Evolutionary conservation across 2,329 filamentous ascomycete genomes (phyloP).

Genomic region (Rutstroemia sp.): DNA sequence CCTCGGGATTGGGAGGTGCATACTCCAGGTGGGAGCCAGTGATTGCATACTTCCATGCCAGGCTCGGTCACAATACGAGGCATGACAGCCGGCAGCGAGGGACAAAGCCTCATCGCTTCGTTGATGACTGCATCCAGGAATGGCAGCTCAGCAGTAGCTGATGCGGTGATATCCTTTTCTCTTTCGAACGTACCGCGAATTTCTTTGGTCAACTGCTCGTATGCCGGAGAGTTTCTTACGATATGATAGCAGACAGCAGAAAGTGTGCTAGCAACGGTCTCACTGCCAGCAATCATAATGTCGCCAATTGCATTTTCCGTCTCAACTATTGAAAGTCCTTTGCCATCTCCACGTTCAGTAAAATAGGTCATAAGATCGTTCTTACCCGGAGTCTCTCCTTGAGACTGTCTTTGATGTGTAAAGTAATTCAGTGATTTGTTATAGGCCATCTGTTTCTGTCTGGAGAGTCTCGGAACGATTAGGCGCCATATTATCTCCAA

Average conservation of each 20-base stretch:
- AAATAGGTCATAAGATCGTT: background rate
- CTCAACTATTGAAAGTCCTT: background rate
- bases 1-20: background rate
- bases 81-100: background rate
- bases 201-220: background rate
- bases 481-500: background rate
- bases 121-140: background rate
- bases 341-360: background rate
- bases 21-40: background rate
- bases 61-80: background rate
- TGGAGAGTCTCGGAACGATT: background rate
- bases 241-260: background rate
- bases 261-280: background rate
- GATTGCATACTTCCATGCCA: background rate
- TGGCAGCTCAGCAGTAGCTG: background rate
- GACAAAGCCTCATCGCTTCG: background rate
- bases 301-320: background rate
- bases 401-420: background rate
- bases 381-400: background rate
- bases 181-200: background rate
- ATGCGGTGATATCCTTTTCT: background rate
- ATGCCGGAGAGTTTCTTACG: background rate
- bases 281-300: background rate
- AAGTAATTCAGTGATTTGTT: background rate
- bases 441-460: background rate